Evolutionary conservation across 208 protist genomes (phyloP), one percentile per base, ranked within the genome.

Genomic region (Lotmaria passim): DNA sequence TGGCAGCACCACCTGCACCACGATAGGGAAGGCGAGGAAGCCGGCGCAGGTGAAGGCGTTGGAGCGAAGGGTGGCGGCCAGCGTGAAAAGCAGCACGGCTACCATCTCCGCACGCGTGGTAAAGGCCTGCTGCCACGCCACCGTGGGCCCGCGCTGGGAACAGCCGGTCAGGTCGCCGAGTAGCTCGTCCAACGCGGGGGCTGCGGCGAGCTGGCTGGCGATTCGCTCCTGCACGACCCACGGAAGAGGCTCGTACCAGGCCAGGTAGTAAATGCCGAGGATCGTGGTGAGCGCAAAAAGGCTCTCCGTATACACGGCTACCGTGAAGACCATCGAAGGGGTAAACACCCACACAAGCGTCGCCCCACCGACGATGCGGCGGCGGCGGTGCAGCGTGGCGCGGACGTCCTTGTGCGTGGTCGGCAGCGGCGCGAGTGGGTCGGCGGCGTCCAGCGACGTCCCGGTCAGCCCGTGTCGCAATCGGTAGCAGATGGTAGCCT

Each of bases 251-350:
- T 67, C 71, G 61, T 75, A 69, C 55, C 52, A 59, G 28, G 71
- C 66, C 33, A 92, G 66, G 6, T 73, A 55, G 77, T 93, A 93
- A 0, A 95, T 28, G 14, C 82, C 90, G 3, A 80, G 7, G 41
- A 95, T 84, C 0, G 82, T 82, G 26, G 83, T 51, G 8, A 90
- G 62, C 0, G 80, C 77, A 60, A 90, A 95, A 21, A 91, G 51
- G 56, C 80, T 87, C 51, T 95, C 87, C 4, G 90, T 95, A 78
- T 95, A 95, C n/a, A 79, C 48, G 33, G 65, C 82, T 19, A 91
- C 84, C 7, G 82, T 80, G 76, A 93, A 95, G 6, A 95, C 79
- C 68, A 77, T 73, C 23, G 90, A 59, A 4, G 90, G 90, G 24
- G 75, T 85, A 36, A 90, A 31, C 19, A 93, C 60, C 81, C 83